Evolutionary conservation across 192 early-diverging fungal species (phyloP), one percentile per base, ranked within the genome.

Genomic region (Coemansia sp.): DNA sequence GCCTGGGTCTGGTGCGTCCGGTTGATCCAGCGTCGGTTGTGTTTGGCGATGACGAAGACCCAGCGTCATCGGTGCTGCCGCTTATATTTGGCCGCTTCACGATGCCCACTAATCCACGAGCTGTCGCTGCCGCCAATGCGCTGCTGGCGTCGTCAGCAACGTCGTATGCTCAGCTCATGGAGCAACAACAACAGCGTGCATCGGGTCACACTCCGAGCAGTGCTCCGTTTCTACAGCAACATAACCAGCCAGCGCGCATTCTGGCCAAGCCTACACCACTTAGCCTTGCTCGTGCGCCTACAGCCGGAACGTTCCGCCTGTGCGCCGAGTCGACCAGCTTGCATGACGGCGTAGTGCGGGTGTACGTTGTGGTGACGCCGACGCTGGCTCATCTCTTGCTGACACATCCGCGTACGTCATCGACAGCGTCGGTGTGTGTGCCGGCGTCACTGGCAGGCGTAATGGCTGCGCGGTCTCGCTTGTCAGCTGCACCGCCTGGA

Each of bases 71-170:
- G 0, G 71, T 79, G 26, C 58, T 79, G 25, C 76, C 76, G 4
- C 49, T 73, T 21, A 66, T 79, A n/a, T 79, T 79, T 58, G 76
- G 76, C 6, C 66, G 76, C 23, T 67, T 79, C 50, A 69, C 76
- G 0, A 57, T 67, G 60, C 76, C 76, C 0, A 71, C 64, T 23
- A 60, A 79, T 38, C 67, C 64, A 24, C 67, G 52, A 3, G 63
- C 76, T 8, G 61, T 66, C 40, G 67, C 67, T 1, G 71, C 76
- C 0, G 76, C 76, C 53, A 69, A 64, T 17, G 70, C 76, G 24
- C 53, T 78, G 54, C 34, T 72, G 42, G 69, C 62, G 17, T 78
- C 76, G 1, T 74, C 71, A 6, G 64, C 63, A 0, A 48, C 70
- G 17, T 66, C 70, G 11, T 66, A 72, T 28, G 64, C 64, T 56